These are phyloP conservation scores for Trichoderma virens DNA, from an alignment of 495 filamentous ascomycete genomes.

Conservation along the genomic window DNA sequence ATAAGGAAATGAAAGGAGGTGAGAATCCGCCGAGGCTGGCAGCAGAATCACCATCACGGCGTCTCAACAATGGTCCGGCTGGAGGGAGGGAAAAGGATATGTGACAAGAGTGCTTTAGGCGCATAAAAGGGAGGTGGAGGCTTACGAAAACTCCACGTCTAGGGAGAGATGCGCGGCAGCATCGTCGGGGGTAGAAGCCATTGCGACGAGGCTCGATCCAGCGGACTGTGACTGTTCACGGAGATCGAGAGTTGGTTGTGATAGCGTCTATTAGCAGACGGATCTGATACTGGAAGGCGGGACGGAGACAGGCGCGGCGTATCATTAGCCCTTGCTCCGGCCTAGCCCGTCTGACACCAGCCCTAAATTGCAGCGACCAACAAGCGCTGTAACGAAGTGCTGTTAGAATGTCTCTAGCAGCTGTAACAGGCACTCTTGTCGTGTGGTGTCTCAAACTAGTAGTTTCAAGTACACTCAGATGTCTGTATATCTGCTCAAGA, in stretches of 20 bases:
- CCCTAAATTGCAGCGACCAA: not conserved
- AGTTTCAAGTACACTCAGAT: not conserved
- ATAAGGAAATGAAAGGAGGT: conserved; percentile 3
- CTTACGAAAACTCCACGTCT: conserved; percentile 71
- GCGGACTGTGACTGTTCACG: not conserved
- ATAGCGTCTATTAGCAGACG: too few relatives aligned
- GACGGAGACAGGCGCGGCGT: not conserved
- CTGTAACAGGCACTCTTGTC: too few relatives aligned
- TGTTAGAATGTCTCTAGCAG: too few relatives aligned
- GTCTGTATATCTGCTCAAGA: too few relatives aligned
- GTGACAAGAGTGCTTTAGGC: not conserved
- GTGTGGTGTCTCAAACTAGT: too few relatives aligned
- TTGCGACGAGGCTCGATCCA: not conserved
- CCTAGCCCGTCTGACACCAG: not conserved
- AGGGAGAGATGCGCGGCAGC: conserved; percentile 33
- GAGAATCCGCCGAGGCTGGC: conserved; percentile 9
- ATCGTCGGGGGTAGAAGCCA: not conserved
- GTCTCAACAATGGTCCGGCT: not conserved
- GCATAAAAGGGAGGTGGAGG: conserved; percentile 12
- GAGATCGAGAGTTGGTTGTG: not conserved
- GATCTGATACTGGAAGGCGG: not conserved
- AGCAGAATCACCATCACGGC: not conserved
- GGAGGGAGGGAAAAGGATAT: not conserved
- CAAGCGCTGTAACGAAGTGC: not conserved
- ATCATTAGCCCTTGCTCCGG: not conserved